phyloP scores from a whole-genome alignment of 176 grass and related monocot species.

The Lolium multiflorum region DNA sequence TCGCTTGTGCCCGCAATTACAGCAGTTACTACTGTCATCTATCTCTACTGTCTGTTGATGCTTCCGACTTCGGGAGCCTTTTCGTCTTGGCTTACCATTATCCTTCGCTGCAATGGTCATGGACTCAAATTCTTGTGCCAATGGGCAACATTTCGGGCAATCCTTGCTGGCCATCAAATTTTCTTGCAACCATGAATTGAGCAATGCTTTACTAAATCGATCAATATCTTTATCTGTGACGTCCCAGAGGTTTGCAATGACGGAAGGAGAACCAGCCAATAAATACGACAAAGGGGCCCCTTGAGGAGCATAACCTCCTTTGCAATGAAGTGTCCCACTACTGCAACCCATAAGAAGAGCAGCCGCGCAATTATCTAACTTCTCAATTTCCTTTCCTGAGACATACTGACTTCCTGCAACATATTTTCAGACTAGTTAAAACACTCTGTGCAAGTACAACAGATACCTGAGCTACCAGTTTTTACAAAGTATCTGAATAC shows the following conservation, averaged over 20 bases:
- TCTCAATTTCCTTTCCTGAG: conserved; percentile 74
- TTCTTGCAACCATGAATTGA: conserved; percentile 79
- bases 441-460: background rate
- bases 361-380: conserved; percentile 72
- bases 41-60: background rate
- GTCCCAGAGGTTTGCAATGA: conserved; percentile 89
- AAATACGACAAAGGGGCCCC: conserved; percentile 84
- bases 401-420: conserved; percentile 87
- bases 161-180: conserved; percentile 24
- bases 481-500: background rate
- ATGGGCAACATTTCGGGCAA: conserved; percentile 47
- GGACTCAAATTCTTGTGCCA: conserved; percentile 50
- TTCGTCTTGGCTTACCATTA: conserved; percentile 54
- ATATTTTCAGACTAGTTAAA: conserved; percentile 27
- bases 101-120: conserved; percentile 51
- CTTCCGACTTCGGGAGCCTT: conserved; percentile 29
- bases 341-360: conserved; percentile 97
- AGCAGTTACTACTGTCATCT: conserved; percentile 36
- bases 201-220: conserved; percentile 75
- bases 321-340: conserved; percentile 69
- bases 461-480: conserved; percentile 5
- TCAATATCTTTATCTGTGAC: conserved; percentile 85
- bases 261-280: conserved; percentile 72
- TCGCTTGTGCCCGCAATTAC: conserved; percentile 50
- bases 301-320: conserved; percentile 75